A percentile compares a stretch with the other conserved stretches of the same genome.
Evolutionary conservation across 306 rosid genomes (phyloP).

Genomic region (Gynostemma pentaphyllum): DNA sequence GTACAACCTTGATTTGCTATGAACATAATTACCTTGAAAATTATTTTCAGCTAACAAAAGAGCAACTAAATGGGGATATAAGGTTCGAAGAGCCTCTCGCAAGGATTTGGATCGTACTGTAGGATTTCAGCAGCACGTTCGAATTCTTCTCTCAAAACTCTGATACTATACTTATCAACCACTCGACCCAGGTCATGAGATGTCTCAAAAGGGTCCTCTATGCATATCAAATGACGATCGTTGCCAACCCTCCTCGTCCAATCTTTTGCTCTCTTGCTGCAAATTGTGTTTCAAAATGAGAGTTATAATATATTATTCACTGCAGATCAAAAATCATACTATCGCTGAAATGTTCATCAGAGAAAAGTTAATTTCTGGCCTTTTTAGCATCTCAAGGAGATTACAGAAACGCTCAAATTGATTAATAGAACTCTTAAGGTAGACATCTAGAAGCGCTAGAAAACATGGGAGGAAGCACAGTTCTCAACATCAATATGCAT

Average conservation of each 20-base stretch:
- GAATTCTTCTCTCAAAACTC: constrained; percentile 84
- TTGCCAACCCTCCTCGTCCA: constrained; percentile 96
- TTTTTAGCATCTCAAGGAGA: no score
- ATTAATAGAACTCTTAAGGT: no score
- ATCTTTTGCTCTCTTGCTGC: constrained; percentile 76
- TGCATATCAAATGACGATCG: constrained; percentile 91
- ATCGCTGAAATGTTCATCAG: no score
- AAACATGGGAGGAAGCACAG: no score
- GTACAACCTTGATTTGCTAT: constrained; percentile 1
- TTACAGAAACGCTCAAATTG: no score
- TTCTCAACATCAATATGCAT: no score
- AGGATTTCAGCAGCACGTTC: constrained; percentile 83
- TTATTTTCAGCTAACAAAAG: neutral
- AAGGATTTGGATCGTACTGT: constrained; percentile 75
- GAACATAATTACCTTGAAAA: neutral
- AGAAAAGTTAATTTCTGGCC: no score
- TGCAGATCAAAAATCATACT: neutral
- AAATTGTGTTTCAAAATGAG: constrained; percentile 7
- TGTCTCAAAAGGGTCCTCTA: constrained; percentile 90
- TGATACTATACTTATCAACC: constrained; percentile 83
- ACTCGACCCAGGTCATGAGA: constrained; percentile 96
- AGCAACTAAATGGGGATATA: constrained; percentile 30
- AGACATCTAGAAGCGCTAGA: no score
- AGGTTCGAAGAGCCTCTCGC: constrained; percentile 75
- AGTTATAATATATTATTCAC: neutral